Evolutionary conservation across 2,329 filamentous ascomycete species (phyloP), one percentile per base, ranked within the genome.

Genomic region (Paraphoma chrysanthemicola): DNA sequence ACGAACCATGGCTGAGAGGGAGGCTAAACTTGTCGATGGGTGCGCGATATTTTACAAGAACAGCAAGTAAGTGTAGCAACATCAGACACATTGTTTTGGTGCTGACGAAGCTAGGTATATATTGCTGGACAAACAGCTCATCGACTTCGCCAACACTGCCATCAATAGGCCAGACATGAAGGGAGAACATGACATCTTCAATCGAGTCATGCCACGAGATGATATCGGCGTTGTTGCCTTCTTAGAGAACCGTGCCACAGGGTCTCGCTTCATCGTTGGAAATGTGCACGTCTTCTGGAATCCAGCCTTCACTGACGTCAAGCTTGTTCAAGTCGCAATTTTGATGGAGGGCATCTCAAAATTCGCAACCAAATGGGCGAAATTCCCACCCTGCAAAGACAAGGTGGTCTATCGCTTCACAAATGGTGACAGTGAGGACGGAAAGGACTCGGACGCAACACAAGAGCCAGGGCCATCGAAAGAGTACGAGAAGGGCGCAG

Each of bases 211-310:
- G 95, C 93, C 94, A 59, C 92, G 95, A 79, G 95, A 99, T 82
- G 94, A 98, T 74, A 97, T 99, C 76, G 95, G 91, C 14, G 90
- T 97, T 46, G 87, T 97, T 46, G 88, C 90, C 53, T 96, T 98
- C 81, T 87, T 99, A 60, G 95, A 99, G 78, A 97, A 96, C 70
- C 88, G 94, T 38, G 81, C 86, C 58, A 97, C 94, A 0, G 95
- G 95, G n/a, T 89, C 92, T 12, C 89, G 95, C 54, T 81, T 98
- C 70, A 96, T 99, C 61, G 88, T 98, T 36, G 92, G 92, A 65
- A 98, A 98, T 72, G 91, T 92, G 5, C 95, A 99, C 81, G 83
- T 98, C 50, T 96, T 92, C 70, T 99, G 95, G 95, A 93, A 99
- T 69, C 92, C 92, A 1, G 88, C 86, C 4, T 89, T 91, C 70